Conservation (phyloP, 257 asterid species). For the Hygrophila difformis region DNA sequence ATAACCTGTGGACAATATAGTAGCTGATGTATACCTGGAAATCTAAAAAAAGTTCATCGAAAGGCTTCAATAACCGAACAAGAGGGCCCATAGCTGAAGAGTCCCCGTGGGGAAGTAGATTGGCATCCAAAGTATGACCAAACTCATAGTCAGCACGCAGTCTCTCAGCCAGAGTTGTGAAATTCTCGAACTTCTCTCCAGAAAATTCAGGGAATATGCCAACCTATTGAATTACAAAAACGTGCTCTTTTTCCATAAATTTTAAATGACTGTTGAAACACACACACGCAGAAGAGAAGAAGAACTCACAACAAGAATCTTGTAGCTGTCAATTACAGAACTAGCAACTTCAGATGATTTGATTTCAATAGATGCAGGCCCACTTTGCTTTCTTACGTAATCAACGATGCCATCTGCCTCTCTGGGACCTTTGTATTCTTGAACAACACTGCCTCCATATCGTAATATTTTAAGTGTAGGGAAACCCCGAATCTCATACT, state of each 20-base stretch:
- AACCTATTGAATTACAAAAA: slow-evolving; percentile 35
- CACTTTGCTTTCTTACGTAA: slow-evolving; percentile 69
- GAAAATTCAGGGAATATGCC: slow-evolving; percentile 85
- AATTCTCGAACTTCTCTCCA: slow-evolving; percentile 82
- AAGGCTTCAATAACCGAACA: slow-evolving; percentile 85
- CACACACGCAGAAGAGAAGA: slow-evolving; percentile 2
- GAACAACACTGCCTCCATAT: slow-evolving; percentile 65
- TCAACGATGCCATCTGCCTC: slow-evolving; percentile 79
- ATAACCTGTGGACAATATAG: background rate
- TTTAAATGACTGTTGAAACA: slow-evolving; percentile 1
- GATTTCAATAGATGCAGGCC: slow-evolving; percentile 70
- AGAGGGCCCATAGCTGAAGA: slow-evolving; percentile 64
- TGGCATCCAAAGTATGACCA: slow-evolving; percentile 62
- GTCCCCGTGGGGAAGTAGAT: slow-evolving; percentile 81
- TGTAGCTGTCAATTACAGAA: slow-evolving; percentile 34
- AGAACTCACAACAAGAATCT: slow-evolving; percentile 66
- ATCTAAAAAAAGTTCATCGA: slow-evolving; percentile 83
- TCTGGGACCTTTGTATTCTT: slow-evolving; percentile 89
- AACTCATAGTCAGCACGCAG: slow-evolving; percentile 79
- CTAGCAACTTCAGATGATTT: slow-evolving; percentile 57
- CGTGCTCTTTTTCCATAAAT: background rate
- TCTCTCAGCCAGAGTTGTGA: slow-evolving; percentile 72
- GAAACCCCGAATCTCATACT: slow-evolving; percentile 54
- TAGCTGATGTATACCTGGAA: slow-evolving; percentile 39
- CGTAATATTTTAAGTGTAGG: slow-evolving; percentile 80